A percentile compares a stretch with the other conserved stretches of the same genome.
Conservation (phyloP, 345 rosid genomes). For the Pistacia integerrima region DNA sequence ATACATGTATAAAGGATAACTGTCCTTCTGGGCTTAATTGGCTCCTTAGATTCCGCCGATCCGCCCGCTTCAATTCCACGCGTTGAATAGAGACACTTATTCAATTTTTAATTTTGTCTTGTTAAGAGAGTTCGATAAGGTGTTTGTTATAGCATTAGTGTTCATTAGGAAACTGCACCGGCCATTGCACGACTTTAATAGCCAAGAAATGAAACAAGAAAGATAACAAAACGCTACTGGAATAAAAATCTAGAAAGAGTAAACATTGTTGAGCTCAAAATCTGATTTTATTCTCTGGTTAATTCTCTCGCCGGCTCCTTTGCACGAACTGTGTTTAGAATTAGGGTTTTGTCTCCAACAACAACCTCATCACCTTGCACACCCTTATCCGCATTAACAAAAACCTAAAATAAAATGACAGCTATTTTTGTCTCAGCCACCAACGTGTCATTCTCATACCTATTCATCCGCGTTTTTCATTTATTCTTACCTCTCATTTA, state of each 20-base stretch:
- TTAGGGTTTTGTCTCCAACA: neutral
- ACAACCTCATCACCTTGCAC: neutral
- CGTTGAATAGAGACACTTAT: constrained; percentile 19
- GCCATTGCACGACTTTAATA: constrained; percentile 40
- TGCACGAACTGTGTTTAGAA: neutral
- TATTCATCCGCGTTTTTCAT: neutral
- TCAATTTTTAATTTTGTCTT: neutral
- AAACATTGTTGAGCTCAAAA: constrained; percentile 17
- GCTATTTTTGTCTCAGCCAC: constrained; percentile 1
- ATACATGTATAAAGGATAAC: neutral
- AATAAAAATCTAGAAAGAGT: constrained; percentile 27
- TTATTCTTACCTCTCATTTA: too few relatives aligned
- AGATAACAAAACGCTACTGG: neutral
- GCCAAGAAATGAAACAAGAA: neutral
- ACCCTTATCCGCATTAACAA: neutral
- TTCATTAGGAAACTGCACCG: constrained; percentile 24
- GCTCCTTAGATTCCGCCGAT: constrained; percentile 41
- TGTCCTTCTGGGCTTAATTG: constrained; percentile 3
- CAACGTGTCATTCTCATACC: neutral
- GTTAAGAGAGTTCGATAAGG: constrained; percentile 1
- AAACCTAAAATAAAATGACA: neutral
- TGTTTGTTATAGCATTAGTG: neutral
- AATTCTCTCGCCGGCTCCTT: constrained; percentile 15
- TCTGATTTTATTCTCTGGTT: constrained; percentile 32
- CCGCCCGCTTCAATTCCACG: constrained; percentile 22